Evolutionary conservation across 495 filamentous ascomycete genomes (phyloP).

Genomic region (Hyaloscypha hepaticicola): DNA sequence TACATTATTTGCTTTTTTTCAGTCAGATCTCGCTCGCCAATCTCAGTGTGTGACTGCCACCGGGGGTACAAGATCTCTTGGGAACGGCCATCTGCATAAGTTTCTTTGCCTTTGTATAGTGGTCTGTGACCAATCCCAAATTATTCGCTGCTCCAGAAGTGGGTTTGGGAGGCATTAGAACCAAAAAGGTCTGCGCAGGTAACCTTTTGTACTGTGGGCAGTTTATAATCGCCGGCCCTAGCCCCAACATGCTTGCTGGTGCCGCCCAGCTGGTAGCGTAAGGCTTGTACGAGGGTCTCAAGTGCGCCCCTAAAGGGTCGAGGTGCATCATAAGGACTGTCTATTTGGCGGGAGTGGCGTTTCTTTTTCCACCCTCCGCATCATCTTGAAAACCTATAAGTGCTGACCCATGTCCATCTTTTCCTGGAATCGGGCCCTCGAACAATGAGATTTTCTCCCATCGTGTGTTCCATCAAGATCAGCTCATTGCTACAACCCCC

Average conservation of each 20-base stretch:
- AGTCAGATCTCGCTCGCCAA: conserved; percentile 27
- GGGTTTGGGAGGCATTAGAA: not conserved
- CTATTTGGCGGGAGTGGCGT: conserved; percentile 7
- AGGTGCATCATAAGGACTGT: conserved; percentile 13
- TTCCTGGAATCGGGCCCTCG: not conserved
- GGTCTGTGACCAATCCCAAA: conserved; percentile 4
- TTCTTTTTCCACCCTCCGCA: conserved; percentile 3
- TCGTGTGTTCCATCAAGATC: not conserved
- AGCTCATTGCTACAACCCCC: not conserved
- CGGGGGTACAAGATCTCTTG: conserved; percentile 26
- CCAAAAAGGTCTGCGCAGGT: not conserved
- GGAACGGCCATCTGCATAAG: conserved; percentile 23
- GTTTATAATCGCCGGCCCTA: not conserved
- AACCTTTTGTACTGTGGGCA: not conserved
- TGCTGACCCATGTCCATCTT: conserved; percentile 22
- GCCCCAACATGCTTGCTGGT: not conserved
- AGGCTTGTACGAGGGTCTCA: not conserved
- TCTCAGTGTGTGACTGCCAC: conserved; percentile 22
- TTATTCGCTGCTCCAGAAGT: not conserved
- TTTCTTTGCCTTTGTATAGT: conserved; percentile 8
- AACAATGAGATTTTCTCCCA: conserved; percentile 5
- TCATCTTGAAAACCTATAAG: conserved; percentile 19
- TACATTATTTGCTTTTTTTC: not conserved
- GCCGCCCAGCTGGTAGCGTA: not conserved
- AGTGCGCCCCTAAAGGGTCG: not conserved